phyloP scores from a whole-genome alignment of 768 basidiomycete species.

The Pulveroboletus ravenelii region DNA sequence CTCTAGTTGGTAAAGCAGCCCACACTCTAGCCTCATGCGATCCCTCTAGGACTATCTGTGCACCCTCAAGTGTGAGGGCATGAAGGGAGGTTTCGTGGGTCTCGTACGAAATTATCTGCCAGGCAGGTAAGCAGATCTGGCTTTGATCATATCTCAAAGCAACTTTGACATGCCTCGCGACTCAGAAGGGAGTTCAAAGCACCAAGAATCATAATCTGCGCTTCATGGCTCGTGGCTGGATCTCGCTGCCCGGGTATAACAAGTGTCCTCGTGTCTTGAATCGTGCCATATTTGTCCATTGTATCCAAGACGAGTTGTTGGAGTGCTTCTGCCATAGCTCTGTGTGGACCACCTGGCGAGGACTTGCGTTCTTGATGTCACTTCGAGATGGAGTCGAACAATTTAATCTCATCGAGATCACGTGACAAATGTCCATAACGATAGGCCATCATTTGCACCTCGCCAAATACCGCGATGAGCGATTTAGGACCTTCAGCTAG shows the following conservation, averaged over 20 bases:
- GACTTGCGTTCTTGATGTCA: background rate
- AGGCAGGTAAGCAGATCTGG: constrained; percentile 11
- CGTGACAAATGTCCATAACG: background rate
- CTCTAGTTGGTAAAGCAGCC: constrained; percentile 71
- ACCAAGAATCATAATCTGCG: constrained; percentile 80
- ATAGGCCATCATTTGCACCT: background rate
- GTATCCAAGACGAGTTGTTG: constrained; percentile 77
- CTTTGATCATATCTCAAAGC: constrained; percentile 1
- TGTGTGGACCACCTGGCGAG: constrained; percentile 3
- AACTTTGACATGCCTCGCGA: constrained; percentile 60
- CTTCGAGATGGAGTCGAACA: background rate
- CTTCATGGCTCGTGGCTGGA: constrained; percentile 62
- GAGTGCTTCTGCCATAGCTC: constrained; percentile 65
- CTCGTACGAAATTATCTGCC: constrained; percentile 79
- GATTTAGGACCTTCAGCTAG: constrained; percentile 2
- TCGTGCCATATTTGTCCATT: constrained; percentile 50
- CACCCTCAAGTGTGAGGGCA: constrained; percentile 77
- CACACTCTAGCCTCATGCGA: constrained; percentile 97
- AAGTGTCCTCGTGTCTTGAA: constrained; percentile 67
- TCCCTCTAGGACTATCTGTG: constrained; percentile 70
- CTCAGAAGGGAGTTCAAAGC: constrained; percentile 87
- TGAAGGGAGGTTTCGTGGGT: constrained; percentile 73
- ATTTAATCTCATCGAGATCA: constrained; percentile 20
- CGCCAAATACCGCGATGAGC: constrained; percentile 12
- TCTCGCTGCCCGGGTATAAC: constrained; percentile 58